Conservation (phyloP, 2,329 filamentous ascomycete genomes). For the Colletotrichum spaethianum region DNA sequence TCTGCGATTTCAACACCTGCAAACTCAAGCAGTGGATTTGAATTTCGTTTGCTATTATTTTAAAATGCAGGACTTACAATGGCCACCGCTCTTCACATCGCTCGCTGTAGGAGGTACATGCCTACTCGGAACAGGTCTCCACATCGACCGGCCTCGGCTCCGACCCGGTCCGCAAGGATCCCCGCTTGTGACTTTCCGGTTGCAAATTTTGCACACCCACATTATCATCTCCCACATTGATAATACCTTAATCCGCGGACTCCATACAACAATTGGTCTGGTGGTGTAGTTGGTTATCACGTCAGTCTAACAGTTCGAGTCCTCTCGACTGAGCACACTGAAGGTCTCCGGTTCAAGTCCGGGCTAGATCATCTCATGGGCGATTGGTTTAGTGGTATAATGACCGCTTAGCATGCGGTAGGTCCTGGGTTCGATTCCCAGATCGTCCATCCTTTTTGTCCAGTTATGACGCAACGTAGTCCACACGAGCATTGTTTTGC, state of each 20-base stretch:
- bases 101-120: background rate
- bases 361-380: constrained; percentile 33
- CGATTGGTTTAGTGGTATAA: constrained; percentile 42
- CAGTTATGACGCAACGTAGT: no score
- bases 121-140: background rate
- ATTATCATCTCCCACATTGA: background rate
- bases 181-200: background rate
- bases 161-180: constrained; percentile 2
- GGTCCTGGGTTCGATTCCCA: constrained; percentile 41
- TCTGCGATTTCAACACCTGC: background rate
- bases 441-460: constrained; percentile 31
- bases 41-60: background rate
- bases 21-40: background rate
- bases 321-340: constrained; percentile 10
- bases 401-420: constrained; percentile 41
- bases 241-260: rapidly evolving
- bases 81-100: background rate
- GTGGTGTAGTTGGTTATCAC: constrained; percentile 64
- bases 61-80: background rate
- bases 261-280: constrained; percentile 42
- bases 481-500: no score
- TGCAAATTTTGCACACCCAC: constrained; percentile 7
- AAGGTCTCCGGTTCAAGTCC: constrained; percentile 42
- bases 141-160: background rate
- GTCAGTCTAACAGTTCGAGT: constrained; percentile 58